Conservation (phyloP, 345 rosid genomes). For the Reutealis trisperma region DNA sequence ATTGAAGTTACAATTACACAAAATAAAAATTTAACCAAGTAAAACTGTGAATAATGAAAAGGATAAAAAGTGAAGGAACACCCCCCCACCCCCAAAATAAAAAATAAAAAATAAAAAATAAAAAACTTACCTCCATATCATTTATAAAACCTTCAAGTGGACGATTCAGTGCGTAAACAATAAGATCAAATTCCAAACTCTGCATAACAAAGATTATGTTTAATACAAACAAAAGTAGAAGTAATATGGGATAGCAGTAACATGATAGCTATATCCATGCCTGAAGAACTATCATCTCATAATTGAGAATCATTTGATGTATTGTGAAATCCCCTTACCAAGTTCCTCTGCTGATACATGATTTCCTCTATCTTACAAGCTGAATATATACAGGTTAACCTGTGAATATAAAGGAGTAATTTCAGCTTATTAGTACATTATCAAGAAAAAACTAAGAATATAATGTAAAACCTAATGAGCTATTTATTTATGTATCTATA, state of each 20-base stretch:
- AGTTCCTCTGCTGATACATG: constrained; percentile 99
- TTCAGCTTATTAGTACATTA: constrained; percentile 1
- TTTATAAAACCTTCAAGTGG: constrained; percentile 83
- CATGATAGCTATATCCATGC: constrained; percentile 40
- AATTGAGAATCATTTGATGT: constrained; percentile 97
- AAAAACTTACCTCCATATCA: constrained; percentile 63
- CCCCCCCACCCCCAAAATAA: no score
- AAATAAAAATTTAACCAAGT: constrained; percentile 7
- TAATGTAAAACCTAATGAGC: constrained; percentile 7
- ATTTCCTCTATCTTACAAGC: constrained; percentile 98
- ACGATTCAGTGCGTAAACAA: constrained; percentile 91
- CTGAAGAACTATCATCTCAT: constrained; percentile 96
- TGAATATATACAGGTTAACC: constrained; percentile 95
- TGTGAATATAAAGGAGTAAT: constrained; percentile 35
- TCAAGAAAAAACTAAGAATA: background rate
- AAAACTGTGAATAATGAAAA: background rate
- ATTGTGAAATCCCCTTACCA: constrained; percentile 96
- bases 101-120: background rate
- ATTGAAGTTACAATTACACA: background rate
- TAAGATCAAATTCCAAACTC: constrained; percentile 97
- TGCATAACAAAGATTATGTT: constrained; percentile 39
- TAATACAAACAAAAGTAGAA: constrained; percentile 11
- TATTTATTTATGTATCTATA: background rate
- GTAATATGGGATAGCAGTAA: constrained; percentile 14
- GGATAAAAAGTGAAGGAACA: background rate